phyloP scores from a whole-genome alignment of 225 moss, liverwort and hornwort species.

The Bryum argenteum region DNA sequence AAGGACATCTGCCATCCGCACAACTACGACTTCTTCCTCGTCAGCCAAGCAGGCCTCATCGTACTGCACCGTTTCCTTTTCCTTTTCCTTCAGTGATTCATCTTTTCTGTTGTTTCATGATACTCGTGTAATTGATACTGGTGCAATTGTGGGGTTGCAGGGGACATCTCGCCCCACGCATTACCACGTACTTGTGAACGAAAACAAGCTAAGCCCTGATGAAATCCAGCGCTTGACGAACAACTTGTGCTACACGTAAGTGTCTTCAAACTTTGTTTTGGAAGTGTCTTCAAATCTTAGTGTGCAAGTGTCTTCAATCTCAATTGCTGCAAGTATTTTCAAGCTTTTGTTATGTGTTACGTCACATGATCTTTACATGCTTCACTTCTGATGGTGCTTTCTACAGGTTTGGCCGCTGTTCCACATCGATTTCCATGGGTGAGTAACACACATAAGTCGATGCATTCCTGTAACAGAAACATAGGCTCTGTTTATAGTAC shows the following conservation, averaged over 20 bases:
- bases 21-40: conserved; percentile 87
- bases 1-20: conserved; percentile 87
- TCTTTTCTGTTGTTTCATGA: neutral
- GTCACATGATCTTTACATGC: no score
- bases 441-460: neutral
- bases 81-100: neutral
- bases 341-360: no score
- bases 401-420: conserved; percentile 81
- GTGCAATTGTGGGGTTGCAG: conserved; percentile 41
- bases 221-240: conserved; percentile 84
- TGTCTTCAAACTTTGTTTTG: neutral
- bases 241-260: conserved; percentile 83
- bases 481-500: no score
- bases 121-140: neutral
- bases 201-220: conserved; percentile 75
- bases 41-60: conserved; percentile 85
- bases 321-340: no score
- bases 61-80: conserved; percentile 35
- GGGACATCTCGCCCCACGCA: conserved; percentile 92
- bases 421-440: conserved; percentile 88
- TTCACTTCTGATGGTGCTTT: neutral
- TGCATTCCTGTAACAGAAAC: neutral
- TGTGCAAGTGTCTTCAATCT: no score
- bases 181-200: conserved; percentile 89
- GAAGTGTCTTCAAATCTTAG: conserved; percentile 1